Evolutionary conservation across 169 alveolate species (phyloP).

Genomic region (Plasmodium berghei): DNA sequence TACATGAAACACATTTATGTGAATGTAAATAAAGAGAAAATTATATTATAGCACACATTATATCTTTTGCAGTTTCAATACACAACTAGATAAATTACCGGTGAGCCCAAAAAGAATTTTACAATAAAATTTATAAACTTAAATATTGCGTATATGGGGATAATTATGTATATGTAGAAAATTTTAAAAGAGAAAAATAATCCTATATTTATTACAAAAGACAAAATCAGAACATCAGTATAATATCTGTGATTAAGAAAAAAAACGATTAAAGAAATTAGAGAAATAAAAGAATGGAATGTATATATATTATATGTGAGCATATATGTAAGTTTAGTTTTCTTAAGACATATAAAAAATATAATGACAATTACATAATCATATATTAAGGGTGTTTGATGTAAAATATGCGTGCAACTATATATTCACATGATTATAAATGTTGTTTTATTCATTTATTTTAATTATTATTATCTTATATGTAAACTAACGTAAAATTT

Average conservation of each 20-base stretch:
- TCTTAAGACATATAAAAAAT: neutral
- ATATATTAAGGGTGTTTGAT: no score
- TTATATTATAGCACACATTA: neutral
- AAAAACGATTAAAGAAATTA: neutral
- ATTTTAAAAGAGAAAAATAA: constrained; percentile 64
- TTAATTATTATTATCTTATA: constrained; percentile 2
- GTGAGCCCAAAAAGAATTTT: constrained; percentile 54
- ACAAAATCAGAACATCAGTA: constrained; percentile 58
- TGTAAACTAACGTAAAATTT: constrained; percentile 51
- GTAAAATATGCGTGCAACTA: neutral
- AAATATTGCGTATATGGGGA: constrained; percentile 62
- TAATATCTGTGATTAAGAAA: constrained; percentile 34
- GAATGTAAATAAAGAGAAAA: neutral
- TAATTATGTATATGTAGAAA: constrained; percentile 61
- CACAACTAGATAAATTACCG: constrained; percentile 26
- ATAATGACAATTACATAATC: no score
- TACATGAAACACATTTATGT: neutral
- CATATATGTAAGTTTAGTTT: neutral
- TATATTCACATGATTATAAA: neutral
- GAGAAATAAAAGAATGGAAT: neutral
- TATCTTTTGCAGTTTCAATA: neutral
- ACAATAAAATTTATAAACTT: constrained; percentile 48
- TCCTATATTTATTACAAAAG: constrained; percentile 63
- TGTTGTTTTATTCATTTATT: neutral
- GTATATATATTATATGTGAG: neutral